Conservation (phyloP, 1,284 basidiomycete species). For the Ustilago nuda region DNA sequence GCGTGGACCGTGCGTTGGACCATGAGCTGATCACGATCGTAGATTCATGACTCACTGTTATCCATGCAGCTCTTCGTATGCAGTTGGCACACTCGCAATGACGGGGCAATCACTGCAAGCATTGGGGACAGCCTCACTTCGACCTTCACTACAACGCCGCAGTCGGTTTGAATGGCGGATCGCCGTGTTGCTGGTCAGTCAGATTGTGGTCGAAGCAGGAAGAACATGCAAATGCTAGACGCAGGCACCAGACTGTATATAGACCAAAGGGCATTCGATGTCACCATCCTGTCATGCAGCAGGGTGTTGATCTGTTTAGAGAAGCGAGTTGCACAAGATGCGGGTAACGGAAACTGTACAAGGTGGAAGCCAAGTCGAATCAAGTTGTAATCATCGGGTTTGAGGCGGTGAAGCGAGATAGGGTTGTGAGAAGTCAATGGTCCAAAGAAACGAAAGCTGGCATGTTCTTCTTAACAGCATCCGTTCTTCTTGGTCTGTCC, state of each 20-base stretch:
- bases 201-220: too few species aligned
- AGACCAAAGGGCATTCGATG: not conserved
- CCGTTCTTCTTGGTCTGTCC: constrained; percentile 68
- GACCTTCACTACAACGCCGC: too few species aligned
- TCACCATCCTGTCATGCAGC: not conserved
- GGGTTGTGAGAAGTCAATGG: constrained; percentile 12
- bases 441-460: not conserved
- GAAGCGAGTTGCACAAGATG: constrained; percentile 11
- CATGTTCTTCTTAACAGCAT: constrained; percentile 61
- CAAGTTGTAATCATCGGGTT: constrained; percentile 7
- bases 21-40: constrained; percentile 1
- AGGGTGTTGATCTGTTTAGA: not conserved
- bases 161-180: too few species aligned
- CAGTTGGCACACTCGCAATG: too few species aligned
- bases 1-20: constrained; percentile 4
- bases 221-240: too few species aligned
- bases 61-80: not conserved
- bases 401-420: not conserved
- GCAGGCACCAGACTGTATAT: not conserved
- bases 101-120: too few species aligned
- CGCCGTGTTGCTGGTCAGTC: too few species aligned
- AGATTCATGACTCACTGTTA: not conserved
- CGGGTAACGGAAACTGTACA: constrained; percentile 19
- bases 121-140: too few species aligned
- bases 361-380: constrained; percentile 4